These are phyloP conservation scores for Verticillium zaregamsianum DNA, from an alignment of 2,329 filamentous ascomycete species.

Conservation along the genomic window DNA sequence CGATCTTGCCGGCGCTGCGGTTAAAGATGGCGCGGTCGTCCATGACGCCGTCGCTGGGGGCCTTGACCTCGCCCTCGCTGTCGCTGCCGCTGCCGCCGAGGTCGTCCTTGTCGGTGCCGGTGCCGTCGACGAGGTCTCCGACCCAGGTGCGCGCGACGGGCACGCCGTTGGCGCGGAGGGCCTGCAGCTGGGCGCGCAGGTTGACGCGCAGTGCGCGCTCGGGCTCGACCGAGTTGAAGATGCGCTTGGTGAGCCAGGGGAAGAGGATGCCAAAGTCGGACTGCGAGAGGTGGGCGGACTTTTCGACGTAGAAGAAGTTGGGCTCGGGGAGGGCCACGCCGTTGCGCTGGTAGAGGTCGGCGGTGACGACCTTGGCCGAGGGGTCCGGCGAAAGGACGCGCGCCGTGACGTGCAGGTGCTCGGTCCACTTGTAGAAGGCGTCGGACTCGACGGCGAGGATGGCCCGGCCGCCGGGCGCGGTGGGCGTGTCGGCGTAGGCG, in stretches of 20 bases:
- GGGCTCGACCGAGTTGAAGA: slow-evolving; percentile 54
- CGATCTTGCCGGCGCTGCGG: slow-evolving; percentile 28
- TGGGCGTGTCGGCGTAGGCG: slow-evolving; percentile 50
- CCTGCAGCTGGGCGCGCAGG: slow-evolving; percentile 43
- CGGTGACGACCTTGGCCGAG: slow-evolving; percentile 32
- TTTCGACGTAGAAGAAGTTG: slow-evolving; percentile 68
- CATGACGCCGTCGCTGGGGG: slow-evolving; percentile 30
- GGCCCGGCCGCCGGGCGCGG: slow-evolving; percentile 50
- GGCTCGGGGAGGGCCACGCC: slow-evolving; percentile 45
- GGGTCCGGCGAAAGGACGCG: slow-evolving; percentile 58
- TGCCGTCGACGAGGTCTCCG: slow-evolving; percentile 46
- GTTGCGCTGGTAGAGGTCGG: slow-evolving; percentile 36
- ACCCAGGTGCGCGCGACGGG: slow-evolving; percentile 44
- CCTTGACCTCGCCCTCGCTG: neutral
- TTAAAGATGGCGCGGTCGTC: slow-evolving; percentile 50
- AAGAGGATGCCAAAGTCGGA: slow-evolving; percentile 82
- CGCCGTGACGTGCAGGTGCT: slow-evolving; percentile 67
- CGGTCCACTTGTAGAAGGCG: slow-evolving; percentile 73
- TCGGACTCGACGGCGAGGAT: slow-evolving; percentile 71
- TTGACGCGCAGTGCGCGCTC: slow-evolving; percentile 51
- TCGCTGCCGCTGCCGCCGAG: neutral
- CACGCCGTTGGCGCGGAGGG: slow-evolving; percentile 46
- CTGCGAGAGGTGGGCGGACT: slow-evolving; percentile 77
- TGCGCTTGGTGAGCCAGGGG: slow-evolving; percentile 60
- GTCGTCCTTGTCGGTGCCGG: slow-evolving; percentile 30